Evolutionary conservation across 768 basidiomycete genomes (phyloP), one percentile per base, ranked within the genome.

Genomic region (Pulveroboletus frians): DNA sequence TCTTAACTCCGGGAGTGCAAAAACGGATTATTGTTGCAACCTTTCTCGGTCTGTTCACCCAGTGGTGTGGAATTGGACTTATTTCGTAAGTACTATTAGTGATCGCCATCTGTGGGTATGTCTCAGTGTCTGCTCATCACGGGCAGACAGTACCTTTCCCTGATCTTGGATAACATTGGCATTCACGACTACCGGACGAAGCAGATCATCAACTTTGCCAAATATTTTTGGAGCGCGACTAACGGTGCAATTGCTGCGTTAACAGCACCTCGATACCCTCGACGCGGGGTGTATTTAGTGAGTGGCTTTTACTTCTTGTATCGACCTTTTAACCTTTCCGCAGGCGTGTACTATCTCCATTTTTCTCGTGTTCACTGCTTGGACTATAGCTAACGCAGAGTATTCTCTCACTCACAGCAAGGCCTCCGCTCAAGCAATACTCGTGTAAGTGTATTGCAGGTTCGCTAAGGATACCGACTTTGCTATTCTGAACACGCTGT

Each of bases 151-250:
- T 51, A 45, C 26, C 53, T 61, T 34, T 15, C 53, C 1, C 43
- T 43, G 2, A 30, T 60, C 20, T 36, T 61, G 6, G 59, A 59
- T 6, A 59, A 5, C 18, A 53, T 61, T 21, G 59, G 59, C 1
- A 42, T 61, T 20, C 60, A 62, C 18, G 49, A 55, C n/a, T 49
- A 62, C 20, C 51, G 31, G 10, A 56, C 45, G 15, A 62, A 61
- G 34, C 48, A 59, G 11, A 18, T 43, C 9, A 36, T 62, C 7
- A 61, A 55, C 11, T 20, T 62, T 20, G 23, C 51, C 3, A 56
- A 5, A 14, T n/a, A 7, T 31, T 48, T 35, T 5, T 62, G 59
- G 60, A 39, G 37, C 35, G 17, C 55, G 8, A 26, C 55, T 3
- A 59, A 31, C 8, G 29, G 32, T 18, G 51, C 29, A 18, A 15